phyloP scores from a whole-genome alignment of 108 stramenopile genomes.

The Nannochloropsis salina region DNA sequence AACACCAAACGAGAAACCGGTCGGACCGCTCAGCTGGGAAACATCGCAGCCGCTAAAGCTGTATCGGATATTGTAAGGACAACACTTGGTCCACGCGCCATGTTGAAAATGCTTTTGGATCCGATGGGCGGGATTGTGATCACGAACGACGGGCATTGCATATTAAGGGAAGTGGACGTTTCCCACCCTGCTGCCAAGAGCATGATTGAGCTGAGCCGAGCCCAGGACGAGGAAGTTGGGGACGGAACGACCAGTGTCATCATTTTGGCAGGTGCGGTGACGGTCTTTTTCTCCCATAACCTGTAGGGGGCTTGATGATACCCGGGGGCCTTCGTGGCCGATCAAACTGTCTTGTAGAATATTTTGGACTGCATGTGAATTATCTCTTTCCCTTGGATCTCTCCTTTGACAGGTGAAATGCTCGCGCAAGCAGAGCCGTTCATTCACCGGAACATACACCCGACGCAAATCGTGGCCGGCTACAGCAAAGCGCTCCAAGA shows the following conservation, averaged over 20 bases:
- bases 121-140: constrained; percentile 99
- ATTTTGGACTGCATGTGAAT: no score
- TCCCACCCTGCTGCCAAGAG: constrained; percentile 98
- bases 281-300: not conserved
- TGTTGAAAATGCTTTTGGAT: constrained; percentile 99
- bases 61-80: constrained; percentile 92
- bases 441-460: constrained; percentile 78
- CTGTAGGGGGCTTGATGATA: not conserved
- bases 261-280: constrained; percentile 59
- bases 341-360: not conserved
- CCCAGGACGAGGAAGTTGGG: constrained; percentile 99
- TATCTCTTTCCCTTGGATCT: not conserved
- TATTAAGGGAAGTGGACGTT: constrained; percentile 97
- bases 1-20: constrained; percentile 96
- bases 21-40: constrained; percentile 89
- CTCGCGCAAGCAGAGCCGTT: constrained; percentile 95
- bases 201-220: constrained; percentile 96
- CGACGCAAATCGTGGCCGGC: constrained; percentile 85
- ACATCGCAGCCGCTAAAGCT: constrained; percentile 86
- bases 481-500: constrained; percentile 85
- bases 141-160: constrained; percentile 99
- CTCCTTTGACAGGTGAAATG: constrained; percentile 77
- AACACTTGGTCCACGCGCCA: constrained; percentile 89
- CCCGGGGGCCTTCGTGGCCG: not conserved
- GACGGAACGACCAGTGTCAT: constrained; percentile 99